Percentiles rank a stretch among this genome's conserved stretches.
These are phyloP conservation scores for Alternaria atra DNA, from an alignment of 2,329 filamentous ascomycete species.

Conservation along the genomic window DNA sequence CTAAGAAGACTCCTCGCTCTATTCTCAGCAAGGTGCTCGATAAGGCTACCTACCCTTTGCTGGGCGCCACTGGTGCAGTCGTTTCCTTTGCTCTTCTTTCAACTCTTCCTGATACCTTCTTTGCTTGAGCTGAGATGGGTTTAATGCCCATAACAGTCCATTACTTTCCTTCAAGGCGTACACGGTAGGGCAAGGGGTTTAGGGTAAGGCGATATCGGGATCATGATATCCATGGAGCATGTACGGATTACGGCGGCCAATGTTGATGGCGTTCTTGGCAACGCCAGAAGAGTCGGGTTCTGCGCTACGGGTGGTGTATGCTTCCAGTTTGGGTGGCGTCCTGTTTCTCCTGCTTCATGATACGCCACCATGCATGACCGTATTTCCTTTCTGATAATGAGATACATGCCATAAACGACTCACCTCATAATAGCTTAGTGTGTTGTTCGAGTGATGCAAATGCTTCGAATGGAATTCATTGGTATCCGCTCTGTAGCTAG, in stretches of 20 bases:
- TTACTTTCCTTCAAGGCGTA: conserved; percentile 7
- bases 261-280: not conserved
- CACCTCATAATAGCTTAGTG: not conserved
- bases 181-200: not conserved
- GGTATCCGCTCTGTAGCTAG: not conserved
- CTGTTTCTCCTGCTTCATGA: not conserved
- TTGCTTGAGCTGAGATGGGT: conserved; percentile 12
- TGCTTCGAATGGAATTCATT: not conserved
- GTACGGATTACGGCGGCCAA: conserved; percentile 2
- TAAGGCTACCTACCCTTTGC: conserved; percentile 25
- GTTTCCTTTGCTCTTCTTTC: conserved; percentile 32
- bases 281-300: not conserved
- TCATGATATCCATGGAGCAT: not conserved
- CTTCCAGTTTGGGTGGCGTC: conserved; percentile 8
- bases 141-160: not conserved
- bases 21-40: conserved; percentile 22
- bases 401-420: not conserved
- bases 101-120: conserved; percentile 34
- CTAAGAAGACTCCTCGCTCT: conserved; percentile 31
- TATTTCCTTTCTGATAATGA: conserved; percentile 5
- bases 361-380: conserved; percentile 2
- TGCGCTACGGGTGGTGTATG: not conserved
- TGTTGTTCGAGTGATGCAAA: not conserved
- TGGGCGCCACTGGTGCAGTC: conserved; percentile 28
- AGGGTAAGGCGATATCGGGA: not conserved